A percentile compares a stretch with the other conserved stretches of the same genome.
Conservation (phyloP, 2,329 filamentous ascomycete species). For the Hypoxylon sp. region DNA sequence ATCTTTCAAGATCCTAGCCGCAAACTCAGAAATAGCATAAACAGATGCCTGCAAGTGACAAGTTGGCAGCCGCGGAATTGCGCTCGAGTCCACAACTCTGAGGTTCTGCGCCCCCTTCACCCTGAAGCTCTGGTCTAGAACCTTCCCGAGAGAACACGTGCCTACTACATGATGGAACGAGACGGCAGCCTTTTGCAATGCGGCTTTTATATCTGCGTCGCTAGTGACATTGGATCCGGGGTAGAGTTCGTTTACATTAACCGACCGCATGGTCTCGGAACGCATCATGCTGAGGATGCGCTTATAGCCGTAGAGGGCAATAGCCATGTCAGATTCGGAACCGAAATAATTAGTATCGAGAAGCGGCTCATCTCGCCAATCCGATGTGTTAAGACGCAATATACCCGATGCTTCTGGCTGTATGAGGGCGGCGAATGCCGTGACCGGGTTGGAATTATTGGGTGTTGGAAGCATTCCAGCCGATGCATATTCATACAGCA, state of each 20-base stretch:
- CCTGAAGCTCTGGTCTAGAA: constrained; percentile 38
- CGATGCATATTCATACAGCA: constrained; percentile 36
- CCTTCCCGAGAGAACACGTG: constrained; percentile 40
- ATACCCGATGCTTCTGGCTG: constrained; percentile 43
- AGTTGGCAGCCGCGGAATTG: constrained; percentile 37
- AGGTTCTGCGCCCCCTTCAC: constrained; percentile 43
- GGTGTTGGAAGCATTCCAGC: constrained; percentile 62
- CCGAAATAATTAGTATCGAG: constrained; percentile 66
- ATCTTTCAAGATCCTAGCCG: constrained; percentile 33
- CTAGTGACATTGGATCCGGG: constrained; percentile 40
- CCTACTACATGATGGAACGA: constrained; percentile 46
- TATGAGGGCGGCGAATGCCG: constrained; percentile 49
- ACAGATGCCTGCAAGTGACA: constrained; percentile 42
- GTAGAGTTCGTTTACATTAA: constrained; percentile 34
- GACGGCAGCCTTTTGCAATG: constrained; percentile 31
- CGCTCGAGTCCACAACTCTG: constrained; percentile 44
- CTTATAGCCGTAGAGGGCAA: constrained; percentile 39
- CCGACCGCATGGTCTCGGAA: constrained; percentile 18
- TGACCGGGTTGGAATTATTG: constrained; percentile 55
- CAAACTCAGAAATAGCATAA: constrained; percentile 40
- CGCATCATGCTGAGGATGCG: constrained; percentile 32
- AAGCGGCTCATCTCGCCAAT: constrained; percentile 66
- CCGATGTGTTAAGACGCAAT: constrained; percentile 62
- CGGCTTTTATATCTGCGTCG: constrained; percentile 37
- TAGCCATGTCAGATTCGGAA: constrained; percentile 55